These are phyloP conservation scores for Picea abies DNA, from an alignment of 83 land plant species.

Conservation along the genomic window DNA sequence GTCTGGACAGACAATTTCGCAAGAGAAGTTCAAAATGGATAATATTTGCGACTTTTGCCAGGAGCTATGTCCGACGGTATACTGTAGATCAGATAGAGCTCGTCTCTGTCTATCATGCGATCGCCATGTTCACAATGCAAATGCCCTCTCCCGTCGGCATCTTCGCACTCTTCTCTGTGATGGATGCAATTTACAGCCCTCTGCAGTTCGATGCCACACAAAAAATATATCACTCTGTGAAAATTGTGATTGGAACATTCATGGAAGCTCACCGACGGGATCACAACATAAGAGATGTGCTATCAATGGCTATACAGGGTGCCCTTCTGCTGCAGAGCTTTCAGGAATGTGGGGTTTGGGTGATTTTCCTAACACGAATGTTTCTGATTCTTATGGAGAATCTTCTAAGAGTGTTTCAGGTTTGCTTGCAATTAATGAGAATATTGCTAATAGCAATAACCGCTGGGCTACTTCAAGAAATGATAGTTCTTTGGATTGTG, in stretches of 20 bases:
- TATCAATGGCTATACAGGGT: conserved; percentile 68
- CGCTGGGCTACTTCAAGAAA: conserved; percentile 20
- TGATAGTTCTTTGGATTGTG: conserved; percentile 4
- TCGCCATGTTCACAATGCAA: no score
- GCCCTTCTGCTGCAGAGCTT: conserved; percentile 80
- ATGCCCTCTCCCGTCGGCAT: no score
- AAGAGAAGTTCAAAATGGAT: conserved; percentile 31
- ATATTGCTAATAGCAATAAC: conserved; percentile 24
- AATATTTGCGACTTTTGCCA: conserved; percentile 76
- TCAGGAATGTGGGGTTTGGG: conserved; percentile 60
- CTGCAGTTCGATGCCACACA: conserved; percentile 54
- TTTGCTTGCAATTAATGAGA: conserved; percentile 27
- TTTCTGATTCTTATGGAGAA: background rate
- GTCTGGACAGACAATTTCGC: background rate
- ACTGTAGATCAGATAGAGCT: conserved; percentile 52
- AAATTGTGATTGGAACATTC: conserved; percentile 64
- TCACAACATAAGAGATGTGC: conserved; percentile 58
- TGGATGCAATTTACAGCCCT: conserved; percentile 61
- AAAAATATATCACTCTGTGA: conserved; percentile 72
- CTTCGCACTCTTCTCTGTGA: conserved; percentile 55
- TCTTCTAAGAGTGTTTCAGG: conserved; percentile 35
- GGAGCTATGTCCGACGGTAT: conserved; percentile 61
- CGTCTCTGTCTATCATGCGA: no score
- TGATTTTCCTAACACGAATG: conserved; percentile 29
- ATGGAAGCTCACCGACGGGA: conserved; percentile 27